Evolutionary conservation across 306 rosid genomes (phyloP), one percentile per base, ranked within the genome.

Genomic region (Senna siamea): DNA sequence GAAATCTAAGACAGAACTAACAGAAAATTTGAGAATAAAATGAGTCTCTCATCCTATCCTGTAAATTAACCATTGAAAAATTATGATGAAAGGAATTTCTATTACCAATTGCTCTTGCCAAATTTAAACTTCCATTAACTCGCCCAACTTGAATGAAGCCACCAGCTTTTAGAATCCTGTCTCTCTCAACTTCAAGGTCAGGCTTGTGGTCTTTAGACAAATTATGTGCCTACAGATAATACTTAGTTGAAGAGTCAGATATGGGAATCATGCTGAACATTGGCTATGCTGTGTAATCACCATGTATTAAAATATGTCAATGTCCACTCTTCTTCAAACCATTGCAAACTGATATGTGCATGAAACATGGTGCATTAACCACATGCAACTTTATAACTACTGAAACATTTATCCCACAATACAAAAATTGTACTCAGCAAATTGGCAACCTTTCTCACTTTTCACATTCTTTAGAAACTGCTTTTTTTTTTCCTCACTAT

Each of bases 161-260:
- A 80, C 99, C 99, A 53, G 97, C 99, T 78, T 88, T 86, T 57
- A 87, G 72, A 87, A 94, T 94, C 80, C 99, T 94, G 26, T 92
- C 99, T 79, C 80, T 92, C 89, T 94, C 99, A 72, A 69, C 60
- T 76, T 92, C 99, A 60, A 94, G 85, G 56, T 92, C 95, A 60
- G 96, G 99, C 80, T 94, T 94, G 88, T 94, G 99, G 89, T 94
- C 99, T 79, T 85, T 88, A 61, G 99, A 94, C 84, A 94, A 75
- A 76, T 90, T 85, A 81, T 91, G 87, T 70, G 99, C 99, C 99
- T 92, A 85, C 79, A 74, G 51, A 70, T 30, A 82, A 17, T 75
- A 66, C 63, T 48, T 70, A 35, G 32, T 40, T 74, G 63, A 74
- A 63, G 10, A 63, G 54, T 41, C 58, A 30, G 47, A 76, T 15